phyloP scores from a whole-genome alignment of 169 alveolate species.

The Theileria equi region DNA sequence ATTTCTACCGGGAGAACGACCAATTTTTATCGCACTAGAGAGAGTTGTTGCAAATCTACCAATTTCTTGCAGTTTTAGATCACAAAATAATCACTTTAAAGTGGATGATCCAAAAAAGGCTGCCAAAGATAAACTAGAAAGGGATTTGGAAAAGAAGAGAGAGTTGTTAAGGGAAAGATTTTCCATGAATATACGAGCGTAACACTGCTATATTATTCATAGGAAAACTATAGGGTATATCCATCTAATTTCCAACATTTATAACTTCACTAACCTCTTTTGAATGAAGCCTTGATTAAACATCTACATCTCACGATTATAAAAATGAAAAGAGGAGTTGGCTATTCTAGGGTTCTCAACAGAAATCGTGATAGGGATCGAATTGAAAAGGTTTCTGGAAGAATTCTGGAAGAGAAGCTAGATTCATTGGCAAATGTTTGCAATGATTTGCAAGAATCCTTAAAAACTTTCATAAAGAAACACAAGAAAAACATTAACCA shows the following conservation, averaged over 20 bases:
- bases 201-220: neutral
- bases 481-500: slow-evolving; percentile 14
- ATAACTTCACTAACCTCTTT: neutral
- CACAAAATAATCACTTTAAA: slow-evolving; percentile 49
- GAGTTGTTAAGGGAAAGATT: slow-evolving; percentile 21
- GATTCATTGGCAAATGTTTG: slow-evolving; percentile 13
- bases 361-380: slow-evolving; percentile 1
- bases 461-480: slow-evolving; percentile 16
- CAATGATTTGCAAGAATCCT: slow-evolving; percentile 20
- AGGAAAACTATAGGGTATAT: neutral
- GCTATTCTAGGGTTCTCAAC: slow-evolving; percentile 22
- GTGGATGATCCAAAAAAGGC: slow-evolving; percentile 10
- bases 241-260: neutral
- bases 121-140: neutral
- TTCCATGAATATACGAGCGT: neutral
- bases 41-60: slow-evolving; percentile 53
- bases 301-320: no score
- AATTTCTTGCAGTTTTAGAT: slow-evolving; percentile 38
- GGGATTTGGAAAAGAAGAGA: neutral
- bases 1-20: slow-evolving; percentile 21
- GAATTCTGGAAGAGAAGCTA: slow-evolving; percentile 1
- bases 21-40: slow-evolving; percentile 43
- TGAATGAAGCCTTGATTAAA: neutral
- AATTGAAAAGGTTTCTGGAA: slow-evolving; percentile 13
- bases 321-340: slow-evolving; percentile 52